Percentiles rank a stretch among this genome's conserved stretches.
phyloP scores from a whole-genome alignment of 148 eudicot species.

The Persicaria tinctoria region DNA sequence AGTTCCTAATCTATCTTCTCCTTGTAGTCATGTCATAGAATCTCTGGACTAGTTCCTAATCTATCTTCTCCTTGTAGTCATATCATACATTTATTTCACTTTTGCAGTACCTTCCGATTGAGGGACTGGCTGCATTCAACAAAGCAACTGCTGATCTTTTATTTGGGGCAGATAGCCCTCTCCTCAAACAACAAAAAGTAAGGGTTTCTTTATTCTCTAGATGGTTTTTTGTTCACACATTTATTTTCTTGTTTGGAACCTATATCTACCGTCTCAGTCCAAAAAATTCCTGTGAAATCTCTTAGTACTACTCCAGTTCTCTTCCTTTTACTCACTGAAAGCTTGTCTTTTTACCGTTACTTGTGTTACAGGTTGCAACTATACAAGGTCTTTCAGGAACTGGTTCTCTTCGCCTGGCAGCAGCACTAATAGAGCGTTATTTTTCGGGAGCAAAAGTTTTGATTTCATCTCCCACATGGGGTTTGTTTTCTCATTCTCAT shows the following conservation, averaged over 20 bases:
- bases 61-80: slow-evolving; percentile 2
- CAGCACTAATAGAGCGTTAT: slow-evolving; percentile 80
- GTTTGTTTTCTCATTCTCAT: slow-evolving; percentile 31
- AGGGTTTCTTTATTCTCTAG: slow-evolving; percentile 17
- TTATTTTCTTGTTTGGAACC: background rate
- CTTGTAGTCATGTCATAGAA: slow-evolving; percentile 8
- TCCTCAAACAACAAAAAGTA: slow-evolving; percentile 74
- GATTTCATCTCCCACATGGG: slow-evolving; percentile 96
- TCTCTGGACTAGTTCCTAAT: background rate
- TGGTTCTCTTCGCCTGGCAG: slow-evolving; percentile 98
- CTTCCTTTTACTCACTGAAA: background rate
- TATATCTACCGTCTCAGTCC: background rate
- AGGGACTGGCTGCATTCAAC: slow-evolving; percentile 95
- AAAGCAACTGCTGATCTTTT: slow-evolving; percentile 85
- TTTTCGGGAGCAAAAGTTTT: slow-evolving; percentile 86
- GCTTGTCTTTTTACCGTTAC: background rate
- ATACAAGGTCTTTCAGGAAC: slow-evolving; percentile 98
- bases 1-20: background rate
- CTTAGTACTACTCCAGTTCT: background rate
- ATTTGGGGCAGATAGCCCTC: slow-evolving; percentile 83
- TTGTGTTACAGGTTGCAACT: slow-evolving; percentile 65
- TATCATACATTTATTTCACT: slow-evolving; percentile 16
- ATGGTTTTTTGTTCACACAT: background rate
- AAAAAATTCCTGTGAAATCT: background rate
- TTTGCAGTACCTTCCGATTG: slow-evolving; percentile 90